Conservation (phyloP, 345 rosid species). For the Erodium maritimum region DNA sequence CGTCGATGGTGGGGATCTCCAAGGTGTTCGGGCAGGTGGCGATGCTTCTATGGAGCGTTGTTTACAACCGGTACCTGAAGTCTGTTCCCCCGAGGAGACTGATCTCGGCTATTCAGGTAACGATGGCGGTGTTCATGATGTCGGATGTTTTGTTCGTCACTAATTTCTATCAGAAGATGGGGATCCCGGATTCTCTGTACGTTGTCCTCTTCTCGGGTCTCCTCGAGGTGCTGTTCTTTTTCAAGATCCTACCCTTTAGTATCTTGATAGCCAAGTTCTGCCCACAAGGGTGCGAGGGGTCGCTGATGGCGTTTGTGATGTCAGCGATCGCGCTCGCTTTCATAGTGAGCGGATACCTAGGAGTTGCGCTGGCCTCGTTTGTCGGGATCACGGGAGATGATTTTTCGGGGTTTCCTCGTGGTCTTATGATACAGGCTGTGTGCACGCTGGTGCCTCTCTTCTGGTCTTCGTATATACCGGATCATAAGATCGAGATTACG, state of each 20-base stretch:
- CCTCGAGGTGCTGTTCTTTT: conserved; percentile 55
- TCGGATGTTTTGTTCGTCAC: conserved; percentile 65
- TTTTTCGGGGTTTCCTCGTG: conserved; percentile 51
- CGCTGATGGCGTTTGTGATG: conserved; percentile 70
- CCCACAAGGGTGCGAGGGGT: conserved; percentile 86
- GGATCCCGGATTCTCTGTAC: conserved; percentile 50
- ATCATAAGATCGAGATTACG: conserved; percentile 24
- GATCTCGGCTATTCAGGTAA: conserved; percentile 49
- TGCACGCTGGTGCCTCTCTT: conserved; percentile 46
- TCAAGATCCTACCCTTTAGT: conserved; percentile 72
- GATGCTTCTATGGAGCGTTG: conserved; percentile 69
- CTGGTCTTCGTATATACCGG: conserved; percentile 50
- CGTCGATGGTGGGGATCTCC: conserved; percentile 60
- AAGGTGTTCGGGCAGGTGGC: conserved; percentile 78
- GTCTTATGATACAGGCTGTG: conserved; percentile 49
- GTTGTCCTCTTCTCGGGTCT: conserved; percentile 55
- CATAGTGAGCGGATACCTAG: conserved; percentile 66
- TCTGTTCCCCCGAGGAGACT: conserved; percentile 49
- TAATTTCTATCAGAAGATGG: conserved; percentile 46
- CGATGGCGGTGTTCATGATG: conserved; percentile 48
- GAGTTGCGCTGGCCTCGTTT: conserved; percentile 59
- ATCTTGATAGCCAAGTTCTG: conserved; percentile 58
- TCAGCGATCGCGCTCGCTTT: conserved; percentile 65
- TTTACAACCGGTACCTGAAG: conserved; percentile 46
- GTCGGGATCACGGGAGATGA: conserved; percentile 49